These are phyloP conservation scores for Clathrospora elynae DNA, from an alignment of 2,329 filamentous ascomycete species.

Conservation along the genomic window DNA sequence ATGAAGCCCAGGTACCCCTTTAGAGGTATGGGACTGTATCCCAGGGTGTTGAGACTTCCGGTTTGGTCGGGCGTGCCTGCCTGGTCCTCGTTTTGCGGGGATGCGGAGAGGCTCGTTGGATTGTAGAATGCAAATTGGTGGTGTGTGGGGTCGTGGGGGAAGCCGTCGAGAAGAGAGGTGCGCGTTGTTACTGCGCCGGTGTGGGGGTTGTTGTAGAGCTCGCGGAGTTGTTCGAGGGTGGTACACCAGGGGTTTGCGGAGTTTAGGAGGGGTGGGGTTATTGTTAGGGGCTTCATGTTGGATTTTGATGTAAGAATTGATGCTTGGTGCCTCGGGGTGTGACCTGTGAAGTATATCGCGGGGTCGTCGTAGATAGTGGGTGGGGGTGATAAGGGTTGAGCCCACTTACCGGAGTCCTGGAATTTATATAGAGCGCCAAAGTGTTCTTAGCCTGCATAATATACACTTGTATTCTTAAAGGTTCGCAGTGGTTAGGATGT, in stretches of 20 bases:
- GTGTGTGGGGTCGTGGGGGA: slow-evolving; percentile 62
- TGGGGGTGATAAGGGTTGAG: too few species aligned
- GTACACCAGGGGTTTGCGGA: slow-evolving; percentile 79
- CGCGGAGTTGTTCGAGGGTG: slow-evolving; percentile 63
- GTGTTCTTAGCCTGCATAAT: too few species aligned
- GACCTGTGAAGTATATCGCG: too few species aligned
- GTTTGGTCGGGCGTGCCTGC: slow-evolving; percentile 32
- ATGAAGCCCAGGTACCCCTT: slow-evolving; percentile 64
- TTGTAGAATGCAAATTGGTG: slow-evolving; percentile 73
- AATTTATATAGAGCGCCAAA: too few species aligned
- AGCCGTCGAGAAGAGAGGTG: slow-evolving; percentile 69
- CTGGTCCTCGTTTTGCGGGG: slow-evolving; percentile 25
- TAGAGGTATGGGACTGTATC: slow-evolving; percentile 71
- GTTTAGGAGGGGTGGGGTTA: slow-evolving; percentile 72
- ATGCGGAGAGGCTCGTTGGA: slow-evolving; percentile 43
- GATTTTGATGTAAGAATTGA: too few species aligned
- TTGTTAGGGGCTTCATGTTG: slow-evolving; percentile 50
- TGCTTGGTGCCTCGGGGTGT: too few species aligned
- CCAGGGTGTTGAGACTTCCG: slow-evolving; percentile 68
- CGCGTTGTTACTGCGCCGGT: slow-evolving; percentile 78
- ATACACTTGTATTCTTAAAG: too few species aligned
- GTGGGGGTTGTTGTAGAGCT: slow-evolving; percentile 64
- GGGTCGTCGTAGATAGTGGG: too few species aligned
- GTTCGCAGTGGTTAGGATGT: too few species aligned
- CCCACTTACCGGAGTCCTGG: too few species aligned